Evolutionary conservation across 345 rosid genomes (phyloP).

Genomic region (Angophora floribunda): DNA sequence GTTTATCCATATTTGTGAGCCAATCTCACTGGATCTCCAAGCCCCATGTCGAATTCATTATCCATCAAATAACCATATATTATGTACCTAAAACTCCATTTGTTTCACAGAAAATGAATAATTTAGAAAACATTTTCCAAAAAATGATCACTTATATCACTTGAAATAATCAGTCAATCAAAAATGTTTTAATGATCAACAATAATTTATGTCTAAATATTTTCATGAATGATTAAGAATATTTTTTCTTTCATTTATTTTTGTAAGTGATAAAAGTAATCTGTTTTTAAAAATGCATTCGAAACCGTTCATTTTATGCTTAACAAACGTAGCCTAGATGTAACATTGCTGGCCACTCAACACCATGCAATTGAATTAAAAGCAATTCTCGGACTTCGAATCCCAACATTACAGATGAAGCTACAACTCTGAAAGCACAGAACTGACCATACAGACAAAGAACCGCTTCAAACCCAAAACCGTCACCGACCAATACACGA

Average conservation of each 20-base stretch:
- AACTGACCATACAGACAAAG: background rate
- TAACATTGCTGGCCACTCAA: background rate
- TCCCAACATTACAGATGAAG: background rate
- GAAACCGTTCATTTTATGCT: background rate
- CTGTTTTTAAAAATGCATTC: background rate
- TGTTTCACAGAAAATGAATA: background rate
- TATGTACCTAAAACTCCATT: background rate
- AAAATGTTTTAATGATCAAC: background rate
- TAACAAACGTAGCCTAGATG: background rate
- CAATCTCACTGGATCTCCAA: background rate
- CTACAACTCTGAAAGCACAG: background rate
- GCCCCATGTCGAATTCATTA: background rate
- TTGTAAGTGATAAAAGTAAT: background rate
- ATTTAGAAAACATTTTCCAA: too few species aligned
- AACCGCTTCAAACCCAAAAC: background rate
- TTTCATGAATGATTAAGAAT: fast-evolving
- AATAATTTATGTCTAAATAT: background rate
- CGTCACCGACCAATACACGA: background rate
- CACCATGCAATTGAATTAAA: background rate
- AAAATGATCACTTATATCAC: background rate
- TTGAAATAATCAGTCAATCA: background rate
- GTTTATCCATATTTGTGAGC: background rate
- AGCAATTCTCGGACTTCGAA: background rate
- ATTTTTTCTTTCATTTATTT: background rate
- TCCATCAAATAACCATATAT: background rate